Conservation (phyloP, 164 flowering plant species). For the Macadamia tetraphylla region DNA sequence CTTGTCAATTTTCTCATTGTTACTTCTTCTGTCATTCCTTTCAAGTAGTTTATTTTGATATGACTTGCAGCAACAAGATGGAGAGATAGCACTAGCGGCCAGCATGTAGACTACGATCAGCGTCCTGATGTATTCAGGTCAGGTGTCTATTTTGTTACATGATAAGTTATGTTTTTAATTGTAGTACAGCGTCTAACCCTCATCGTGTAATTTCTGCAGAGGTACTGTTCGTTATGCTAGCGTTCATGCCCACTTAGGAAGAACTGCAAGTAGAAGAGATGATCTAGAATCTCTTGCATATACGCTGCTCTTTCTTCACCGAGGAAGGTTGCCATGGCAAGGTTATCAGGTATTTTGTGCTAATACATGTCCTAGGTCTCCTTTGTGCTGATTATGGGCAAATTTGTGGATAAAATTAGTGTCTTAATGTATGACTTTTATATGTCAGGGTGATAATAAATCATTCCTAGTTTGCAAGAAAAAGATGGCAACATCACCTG, state of each 20-base stretch:
- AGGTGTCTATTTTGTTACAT: slow-evolving; percentile 6
- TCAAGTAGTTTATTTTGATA: background rate
- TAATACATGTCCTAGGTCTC: background rate
- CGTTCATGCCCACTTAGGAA: slow-evolving; percentile 90
- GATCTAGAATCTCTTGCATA: slow-evolving; percentile 96
- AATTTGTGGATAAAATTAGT: background rate
- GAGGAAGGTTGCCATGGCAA: slow-evolving; percentile 89
- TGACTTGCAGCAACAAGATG: slow-evolving; percentile 76
- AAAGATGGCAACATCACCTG: slow-evolving; percentile 87
- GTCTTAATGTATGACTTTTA: background rate
- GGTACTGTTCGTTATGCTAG: slow-evolving; percentile 94
- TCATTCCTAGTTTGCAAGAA: slow-evolving; percentile 87
- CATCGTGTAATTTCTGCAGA: slow-evolving; percentile 28
- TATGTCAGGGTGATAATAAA: slow-evolving; percentile 75
- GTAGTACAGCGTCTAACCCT: background rate
- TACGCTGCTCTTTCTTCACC: slow-evolving; percentile 72
- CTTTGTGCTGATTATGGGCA: background rate
- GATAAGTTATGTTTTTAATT: background rate
- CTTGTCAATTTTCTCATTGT: background rate
- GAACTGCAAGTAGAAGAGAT: slow-evolving; percentile 94
- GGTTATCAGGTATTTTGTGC: slow-evolving; percentile 66
- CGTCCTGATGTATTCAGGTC: slow-evolving; percentile 94
- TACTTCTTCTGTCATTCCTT: background rate
- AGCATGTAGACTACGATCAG: slow-evolving; percentile 91
- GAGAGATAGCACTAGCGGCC: slow-evolving; percentile 60